Percentiles rank a stretch among this genome's conserved stretches.
Conservation (phyloP, 2,329 filamentous ascomycete genomes). For the Aureobasidium sp. region DNA sequence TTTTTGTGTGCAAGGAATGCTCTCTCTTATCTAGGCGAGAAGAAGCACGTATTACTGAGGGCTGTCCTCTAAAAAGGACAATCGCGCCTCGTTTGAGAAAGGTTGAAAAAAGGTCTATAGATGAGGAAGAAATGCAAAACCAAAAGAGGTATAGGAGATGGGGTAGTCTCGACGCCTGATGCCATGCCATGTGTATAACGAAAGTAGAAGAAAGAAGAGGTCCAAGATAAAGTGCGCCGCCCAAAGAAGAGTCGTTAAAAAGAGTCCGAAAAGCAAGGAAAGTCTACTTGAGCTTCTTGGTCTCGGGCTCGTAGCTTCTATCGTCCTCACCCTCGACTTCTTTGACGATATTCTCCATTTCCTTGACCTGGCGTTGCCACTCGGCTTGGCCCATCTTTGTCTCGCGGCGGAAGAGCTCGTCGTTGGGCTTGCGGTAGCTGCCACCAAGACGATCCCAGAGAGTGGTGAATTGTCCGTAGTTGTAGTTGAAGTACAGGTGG, state of each 20-base stretch:
- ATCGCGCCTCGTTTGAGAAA: neutral
- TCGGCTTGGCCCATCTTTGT: slow-evolving; percentile 75
- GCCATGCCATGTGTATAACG: neutral
- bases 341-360: slow-evolving; percentile 69
- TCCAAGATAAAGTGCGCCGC: neutral
- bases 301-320: slow-evolving; percentile 34
- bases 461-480: slow-evolving; percentile 92
- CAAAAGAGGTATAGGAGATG: neutral
- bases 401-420: slow-evolving; percentile 76
- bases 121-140: neutral
- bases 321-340: slow-evolving; percentile 59
- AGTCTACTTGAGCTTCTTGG: slow-evolving; percentile 36
- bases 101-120: neutral
- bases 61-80: neutral
- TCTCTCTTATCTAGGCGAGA: neutral
- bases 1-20: neutral
- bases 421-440: slow-evolving; percentile 79
- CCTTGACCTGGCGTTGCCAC: slow-evolving; percentile 69
- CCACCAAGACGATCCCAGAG: slow-evolving; percentile 83
- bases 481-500: slow-evolving; percentile 81
- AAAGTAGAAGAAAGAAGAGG: neutral
- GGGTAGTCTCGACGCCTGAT: slow-evolving; percentile 4
- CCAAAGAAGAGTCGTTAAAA: slow-evolving; percentile 2
- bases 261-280: neutral
- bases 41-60: neutral